Evolutionary conservation across 2,329 filamentous ascomycete genomes (phyloP), one percentile per base, ranked within the genome.

Genomic region (Xylariaceae sp.): DNA sequence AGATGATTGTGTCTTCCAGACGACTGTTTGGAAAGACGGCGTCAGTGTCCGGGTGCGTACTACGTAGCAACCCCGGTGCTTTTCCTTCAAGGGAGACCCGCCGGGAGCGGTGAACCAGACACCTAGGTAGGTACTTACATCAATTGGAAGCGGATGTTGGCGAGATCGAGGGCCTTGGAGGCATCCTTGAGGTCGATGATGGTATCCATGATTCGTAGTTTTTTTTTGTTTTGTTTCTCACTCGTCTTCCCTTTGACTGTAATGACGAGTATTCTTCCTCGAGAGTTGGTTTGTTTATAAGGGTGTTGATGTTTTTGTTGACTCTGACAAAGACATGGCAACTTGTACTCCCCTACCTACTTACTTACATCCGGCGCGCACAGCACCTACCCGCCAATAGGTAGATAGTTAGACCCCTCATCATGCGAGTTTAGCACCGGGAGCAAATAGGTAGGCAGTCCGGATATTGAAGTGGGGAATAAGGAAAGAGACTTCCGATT

Each of bases 1-100:
- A 96, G 62, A 89, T 95, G 68, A 99, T 97, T 58, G 92, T 97
- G 70, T 99, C 94, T 76, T 99, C 94, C 19, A 97, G 81, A 26
- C 94, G 94, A 68, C 94, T 99, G 34, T 11, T 19, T 19, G 19
- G 19, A 19, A 19, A 19, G 19, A 37, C 26, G 30, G 43, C 32
- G 53, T 52, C 1, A 43, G 47, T 26, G 53, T 46, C 40, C 8
- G 40, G 19, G 26, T 19, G 37, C 19, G n/a, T 44, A 44, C 30
- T 12, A 6, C 11, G 3, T 12, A 19, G 19, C 19, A 19, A 19
- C 19, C 19, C 19, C 19, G 19, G 19, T 19, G 19, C 19, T 19
- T 19, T 19, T 19, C 19, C 19, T 19, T 19, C 19, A 19, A 19
- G 19, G 19, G 29, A 27, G 26, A 27, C 41, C 6, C 43, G 11